phyloP scores from a whole-genome alignment of 2,329 filamentous ascomycete genomes.

The Colletotrichum noveboracense region DNA sequence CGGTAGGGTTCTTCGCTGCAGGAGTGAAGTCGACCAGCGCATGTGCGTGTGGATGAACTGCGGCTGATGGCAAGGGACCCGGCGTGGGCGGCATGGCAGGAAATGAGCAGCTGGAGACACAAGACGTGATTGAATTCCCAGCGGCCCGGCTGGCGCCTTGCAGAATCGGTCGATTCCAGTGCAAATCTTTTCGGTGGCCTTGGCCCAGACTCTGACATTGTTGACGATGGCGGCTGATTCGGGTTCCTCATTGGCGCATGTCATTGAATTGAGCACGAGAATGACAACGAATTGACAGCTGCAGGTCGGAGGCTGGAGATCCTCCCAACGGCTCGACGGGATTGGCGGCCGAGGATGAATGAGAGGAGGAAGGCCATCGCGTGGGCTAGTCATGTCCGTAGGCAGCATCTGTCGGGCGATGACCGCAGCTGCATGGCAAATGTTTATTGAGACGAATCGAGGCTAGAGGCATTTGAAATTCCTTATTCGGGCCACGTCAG shows the following conservation, averaged over 20 bases:
- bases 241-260: background rate
- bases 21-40: background rate
- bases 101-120: background rate
- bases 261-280: background rate
- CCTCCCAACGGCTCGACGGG: background rate
- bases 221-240: background rate
- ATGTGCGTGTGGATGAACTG: background rate
- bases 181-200: background rate
- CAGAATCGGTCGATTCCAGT: slow-evolving; percentile 2
- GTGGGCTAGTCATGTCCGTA: background rate
- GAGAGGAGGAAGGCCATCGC: background rate
- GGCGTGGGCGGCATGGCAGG: background rate
- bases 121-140: background rate
- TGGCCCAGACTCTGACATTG: background rate
- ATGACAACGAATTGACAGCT: background rate
- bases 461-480: background rate
- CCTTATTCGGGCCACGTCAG: background rate
- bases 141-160: background rate
- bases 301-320: background rate
- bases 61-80: slow-evolving; percentile 4
- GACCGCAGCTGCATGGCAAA: background rate
- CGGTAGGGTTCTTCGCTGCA: slow-evolving; percentile 11
- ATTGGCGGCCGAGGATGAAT: background rate
- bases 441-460: background rate
- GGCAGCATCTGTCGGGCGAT: background rate